Conservation (phyloP, 257 asterid genomes). For the Fraxinus quadrangulata region DNA sequence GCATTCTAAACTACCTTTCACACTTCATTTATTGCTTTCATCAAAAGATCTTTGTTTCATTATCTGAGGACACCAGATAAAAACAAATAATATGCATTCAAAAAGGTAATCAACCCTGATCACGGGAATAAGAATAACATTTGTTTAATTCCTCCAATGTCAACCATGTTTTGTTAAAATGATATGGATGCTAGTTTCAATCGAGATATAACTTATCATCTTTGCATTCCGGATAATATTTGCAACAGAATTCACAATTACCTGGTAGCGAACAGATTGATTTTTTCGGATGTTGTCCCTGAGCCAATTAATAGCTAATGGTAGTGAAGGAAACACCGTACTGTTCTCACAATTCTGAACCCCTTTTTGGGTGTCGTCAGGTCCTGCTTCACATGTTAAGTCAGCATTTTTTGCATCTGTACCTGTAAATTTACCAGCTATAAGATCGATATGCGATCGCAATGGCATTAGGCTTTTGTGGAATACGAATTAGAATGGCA, state of each 20-base stretch:
- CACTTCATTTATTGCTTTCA: background rate
- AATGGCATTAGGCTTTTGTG: background rate
- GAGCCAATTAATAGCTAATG: constrained; percentile 88
- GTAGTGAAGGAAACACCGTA: constrained; percentile 82
- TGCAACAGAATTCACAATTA: constrained; percentile 28
- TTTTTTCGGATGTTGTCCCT: constrained; percentile 66
- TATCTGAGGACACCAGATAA: background rate
- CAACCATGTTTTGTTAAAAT: background rate
- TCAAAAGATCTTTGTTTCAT: background rate
- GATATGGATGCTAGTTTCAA: background rate
- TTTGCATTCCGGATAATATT: background rate
- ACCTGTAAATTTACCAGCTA: constrained; percentile 43
- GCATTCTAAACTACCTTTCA: background rate
- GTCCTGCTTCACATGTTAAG: constrained; percentile 44
- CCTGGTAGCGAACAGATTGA: constrained; percentile 80
- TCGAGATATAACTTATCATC: background rate
- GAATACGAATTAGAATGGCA: background rate
- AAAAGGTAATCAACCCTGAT: background rate
- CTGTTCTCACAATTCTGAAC: constrained; percentile 55
- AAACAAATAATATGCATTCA: background rate
- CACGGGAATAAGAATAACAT: background rate
- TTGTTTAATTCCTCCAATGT: background rate
- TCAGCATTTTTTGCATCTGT: constrained; percentile 59
- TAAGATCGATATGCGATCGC: background rate
- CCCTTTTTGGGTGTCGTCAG: constrained; percentile 47